Conservation (phyloP, 2,329 filamentous ascomycete species). For the Xylaria sp. region DNA sequence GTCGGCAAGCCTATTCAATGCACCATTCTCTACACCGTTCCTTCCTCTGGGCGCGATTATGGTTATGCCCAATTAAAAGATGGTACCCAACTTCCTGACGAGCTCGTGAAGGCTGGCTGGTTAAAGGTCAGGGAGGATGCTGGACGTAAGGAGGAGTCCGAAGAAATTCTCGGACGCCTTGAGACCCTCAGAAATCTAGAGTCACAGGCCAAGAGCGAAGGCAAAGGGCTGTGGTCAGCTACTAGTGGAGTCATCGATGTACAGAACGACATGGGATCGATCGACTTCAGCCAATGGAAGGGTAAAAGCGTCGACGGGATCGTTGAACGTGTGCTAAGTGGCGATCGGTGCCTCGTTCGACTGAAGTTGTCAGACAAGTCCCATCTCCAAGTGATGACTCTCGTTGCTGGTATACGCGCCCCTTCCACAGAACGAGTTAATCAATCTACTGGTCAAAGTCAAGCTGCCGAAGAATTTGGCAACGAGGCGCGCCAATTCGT, state of each 20-base stretch:
- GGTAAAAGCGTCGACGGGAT: constrained; percentile 85
- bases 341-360: constrained; percentile 87
- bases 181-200: constrained; percentile 83
- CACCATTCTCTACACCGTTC: constrained; percentile 86
- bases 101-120: constrained; percentile 88
- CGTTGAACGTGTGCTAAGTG: constrained; percentile 89
- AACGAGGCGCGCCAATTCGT: constrained; percentile 91
- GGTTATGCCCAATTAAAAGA: constrained; percentile 81
- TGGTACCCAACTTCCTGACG: constrained; percentile 81
- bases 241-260: constrained; percentile 75
- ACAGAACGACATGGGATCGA: constrained; percentile 81
- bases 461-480: constrained; percentile 87
- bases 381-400: constrained; percentile 88
- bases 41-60: constrained; percentile 87
- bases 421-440: constrained; percentile 89
- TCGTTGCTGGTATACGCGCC: constrained; percentile 88
- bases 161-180: constrained; percentile 76
- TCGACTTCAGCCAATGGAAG: constrained; percentile 86
- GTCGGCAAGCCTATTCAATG: constrained; percentile 91
- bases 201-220: constrained; percentile 78
- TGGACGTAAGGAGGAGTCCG: constrained; percentile 87
- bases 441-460: constrained; percentile 74
- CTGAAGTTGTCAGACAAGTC: constrained; percentile 82
- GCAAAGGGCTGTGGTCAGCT: constrained; percentile 82
- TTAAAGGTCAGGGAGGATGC: constrained; percentile 93